Evolutionary conservation across 176 grass and related monocot genomes (phyloP).

Genomic region (Bothriochloa decipiens): DNA sequence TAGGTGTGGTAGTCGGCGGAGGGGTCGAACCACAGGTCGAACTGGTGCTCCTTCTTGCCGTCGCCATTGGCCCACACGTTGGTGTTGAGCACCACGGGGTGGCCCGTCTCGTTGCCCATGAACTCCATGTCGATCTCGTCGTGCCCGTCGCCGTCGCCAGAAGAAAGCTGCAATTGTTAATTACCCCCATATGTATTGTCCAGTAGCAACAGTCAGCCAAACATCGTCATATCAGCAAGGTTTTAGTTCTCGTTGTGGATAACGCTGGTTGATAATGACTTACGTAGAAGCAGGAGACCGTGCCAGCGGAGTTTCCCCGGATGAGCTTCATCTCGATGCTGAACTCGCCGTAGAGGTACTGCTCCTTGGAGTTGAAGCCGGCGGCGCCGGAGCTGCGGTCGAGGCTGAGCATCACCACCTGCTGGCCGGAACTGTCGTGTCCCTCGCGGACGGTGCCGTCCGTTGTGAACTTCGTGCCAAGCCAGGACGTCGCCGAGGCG

Average conservation of each 20-base stretch:
- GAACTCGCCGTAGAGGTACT: constrained; percentile 37
- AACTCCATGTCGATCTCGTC: constrained; percentile 39
- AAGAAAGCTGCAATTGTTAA: background rate
- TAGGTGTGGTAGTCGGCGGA: constrained; percentile 59
- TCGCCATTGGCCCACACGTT: constrained; percentile 26
- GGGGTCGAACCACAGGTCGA: constrained; percentile 67
- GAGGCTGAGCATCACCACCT: constrained; percentile 31
- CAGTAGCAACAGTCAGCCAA: too few relatives aligned
- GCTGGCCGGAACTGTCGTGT: background rate
- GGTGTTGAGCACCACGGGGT: constrained; percentile 14
- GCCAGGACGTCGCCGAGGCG: constrained; percentile 10
- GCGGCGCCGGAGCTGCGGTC: constrained; percentile 21
- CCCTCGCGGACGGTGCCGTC: constrained; percentile 3
- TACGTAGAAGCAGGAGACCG: constrained; percentile 23
- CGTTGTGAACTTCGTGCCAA: background rate
- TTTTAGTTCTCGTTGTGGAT: too few relatives aligned
- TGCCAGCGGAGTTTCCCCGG: background rate
- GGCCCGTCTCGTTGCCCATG: background rate
- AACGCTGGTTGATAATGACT: background rate
- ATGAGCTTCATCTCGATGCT: constrained; percentile 37
- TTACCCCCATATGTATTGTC: too few relatives aligned
- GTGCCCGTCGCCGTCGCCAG: background rate
- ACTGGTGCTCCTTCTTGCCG: constrained; percentile 45
- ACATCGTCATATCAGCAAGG: too few relatives aligned
- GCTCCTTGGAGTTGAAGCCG: constrained; percentile 28